phyloP scores from a whole-genome alignment of 2,329 filamentous ascomycete species.

The Lecanicillium sp. region DNA sequence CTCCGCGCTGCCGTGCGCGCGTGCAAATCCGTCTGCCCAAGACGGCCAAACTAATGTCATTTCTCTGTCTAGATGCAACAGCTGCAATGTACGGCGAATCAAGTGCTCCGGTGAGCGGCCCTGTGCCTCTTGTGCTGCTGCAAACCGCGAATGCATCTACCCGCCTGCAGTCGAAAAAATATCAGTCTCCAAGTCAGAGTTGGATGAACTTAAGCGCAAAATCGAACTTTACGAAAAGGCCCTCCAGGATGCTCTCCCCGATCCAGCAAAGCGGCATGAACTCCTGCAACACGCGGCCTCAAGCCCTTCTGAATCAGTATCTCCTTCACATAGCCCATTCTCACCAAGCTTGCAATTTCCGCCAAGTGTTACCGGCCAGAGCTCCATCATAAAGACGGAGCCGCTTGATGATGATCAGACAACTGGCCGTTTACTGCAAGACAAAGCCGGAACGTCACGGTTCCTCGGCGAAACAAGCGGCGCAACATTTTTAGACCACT shows the following conservation, averaged over 20 bases:
- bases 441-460: constrained; percentile 33
- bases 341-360: constrained; percentile 4
- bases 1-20: no score
- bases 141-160: constrained; percentile 38
- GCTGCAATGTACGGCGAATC: constrained; percentile 42
- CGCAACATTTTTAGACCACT: constrained; percentile 38
- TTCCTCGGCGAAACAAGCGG: constrained; percentile 42
- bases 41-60: not conserved
- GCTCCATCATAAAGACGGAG: constrained; percentile 10
- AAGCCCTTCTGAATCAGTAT: constrained; percentile 12
- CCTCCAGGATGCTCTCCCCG: constrained; percentile 27
- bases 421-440: constrained; percentile 35
- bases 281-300: constrained; percentile 20
- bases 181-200: constrained; percentile 29
- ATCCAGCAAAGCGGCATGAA: constrained; percentile 24
- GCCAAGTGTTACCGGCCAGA: constrained; percentile 6
- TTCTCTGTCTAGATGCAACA: constrained; percentile 36
- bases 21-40: no score
- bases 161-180: constrained; percentile 36
- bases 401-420: constrained; percentile 8
- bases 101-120: constrained; percentile 43
- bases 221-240: constrained; percentile 31
- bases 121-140: constrained; percentile 34
- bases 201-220: constrained; percentile 30
- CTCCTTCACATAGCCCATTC: constrained; percentile 14